These are phyloP conservation scores for Phytopythium cucurbitacearum DNA, from an alignment of 352 stramenopile genomes.

Conservation along the genomic window DNA sequence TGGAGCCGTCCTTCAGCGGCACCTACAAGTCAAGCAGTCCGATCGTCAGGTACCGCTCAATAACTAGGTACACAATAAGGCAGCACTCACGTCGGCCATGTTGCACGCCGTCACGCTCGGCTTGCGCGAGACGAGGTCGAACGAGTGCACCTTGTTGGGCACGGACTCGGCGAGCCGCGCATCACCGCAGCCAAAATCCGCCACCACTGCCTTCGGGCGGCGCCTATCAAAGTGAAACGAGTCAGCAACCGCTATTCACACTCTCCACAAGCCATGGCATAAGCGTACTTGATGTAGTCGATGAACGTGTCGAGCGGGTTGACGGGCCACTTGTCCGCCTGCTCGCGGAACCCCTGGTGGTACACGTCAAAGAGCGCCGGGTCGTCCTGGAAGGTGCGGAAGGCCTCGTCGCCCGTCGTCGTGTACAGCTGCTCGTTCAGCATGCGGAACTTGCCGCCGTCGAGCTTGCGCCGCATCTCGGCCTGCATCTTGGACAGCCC, in stretches of 20 bases:
- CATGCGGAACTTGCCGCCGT: slow-evolving; percentile 96
- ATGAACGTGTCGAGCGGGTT: slow-evolving; percentile 98
- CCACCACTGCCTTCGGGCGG: slow-evolving; percentile 78
- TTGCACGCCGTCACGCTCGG: slow-evolving; percentile 94
- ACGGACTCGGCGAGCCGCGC: slow-evolving; percentile 91
- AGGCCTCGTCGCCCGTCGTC: slow-evolving; percentile 86
- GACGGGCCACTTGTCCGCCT: slow-evolving; percentile 94
- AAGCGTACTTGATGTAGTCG: slow-evolving; percentile 85
- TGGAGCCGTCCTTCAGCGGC: slow-evolving; percentile 80
- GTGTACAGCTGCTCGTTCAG: slow-evolving; percentile 99
- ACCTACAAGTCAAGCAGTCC: slow-evolving; percentile 54
- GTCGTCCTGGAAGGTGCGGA: slow-evolving; percentile 91
- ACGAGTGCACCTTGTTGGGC: slow-evolving; percentile 93
- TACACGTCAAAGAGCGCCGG: slow-evolving; percentile 97
- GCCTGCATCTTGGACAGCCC: slow-evolving; percentile 62
- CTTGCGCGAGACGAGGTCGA: slow-evolving; percentile 96
- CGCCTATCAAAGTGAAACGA: slow-evolving; percentile 21
- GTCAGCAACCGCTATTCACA: slow-evolving; percentile 1
- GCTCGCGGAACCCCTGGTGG: slow-evolving; percentile 97
- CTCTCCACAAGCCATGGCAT: slow-evolving; percentile 1
- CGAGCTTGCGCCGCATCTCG: slow-evolving; percentile 86
- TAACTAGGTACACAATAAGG: neutral
- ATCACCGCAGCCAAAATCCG: slow-evolving; percentile 99
- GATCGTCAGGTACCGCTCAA: slow-evolving; percentile 2
- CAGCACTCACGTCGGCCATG: slow-evolving; percentile 82